These are phyloP conservation scores for Castanea mollissima DNA, from an alignment of 306 rosid genomes.

Conservation along the genomic window DNA sequence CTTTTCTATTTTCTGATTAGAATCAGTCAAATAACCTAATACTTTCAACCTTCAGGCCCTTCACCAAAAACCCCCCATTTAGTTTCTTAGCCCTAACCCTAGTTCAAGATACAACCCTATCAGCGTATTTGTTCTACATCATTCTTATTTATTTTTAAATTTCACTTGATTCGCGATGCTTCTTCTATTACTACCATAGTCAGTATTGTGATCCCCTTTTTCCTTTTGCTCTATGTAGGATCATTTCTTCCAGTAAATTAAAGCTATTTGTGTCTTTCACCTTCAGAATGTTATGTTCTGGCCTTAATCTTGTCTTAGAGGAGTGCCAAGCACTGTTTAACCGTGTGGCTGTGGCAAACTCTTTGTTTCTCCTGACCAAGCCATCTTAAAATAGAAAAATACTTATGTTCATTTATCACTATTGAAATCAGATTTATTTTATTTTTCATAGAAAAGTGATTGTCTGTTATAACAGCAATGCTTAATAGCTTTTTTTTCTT, in stretches of 20 bases:
- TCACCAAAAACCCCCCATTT: no score
- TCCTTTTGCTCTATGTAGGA: background rate
- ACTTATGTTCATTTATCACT: background rate
- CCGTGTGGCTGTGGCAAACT: constrained; percentile 16
- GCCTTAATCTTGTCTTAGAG: constrained; percentile 8
- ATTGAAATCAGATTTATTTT: background rate
- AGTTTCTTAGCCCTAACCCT: no score
- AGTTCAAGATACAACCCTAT: no score
- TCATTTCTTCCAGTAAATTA: background rate
- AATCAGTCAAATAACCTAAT: no score
- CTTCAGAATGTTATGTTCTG: constrained; percentile 2
- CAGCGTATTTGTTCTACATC: background rate
- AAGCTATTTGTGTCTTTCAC: background rate
- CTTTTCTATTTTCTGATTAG: no score
- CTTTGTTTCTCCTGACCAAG: background rate
- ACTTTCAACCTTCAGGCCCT: no score
- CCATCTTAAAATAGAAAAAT: background rate
- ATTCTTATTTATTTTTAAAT: background rate
- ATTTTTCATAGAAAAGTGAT: constrained; percentile 16
- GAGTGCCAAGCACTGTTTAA: constrained; percentile 7
- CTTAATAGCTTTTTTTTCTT: constrained; percentile 1
- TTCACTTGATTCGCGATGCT: background rate
- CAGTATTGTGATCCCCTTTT: background rate
- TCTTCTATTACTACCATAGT: background rate
- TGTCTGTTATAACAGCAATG: constrained; percentile 18